Conservation (phyloP, 2,329 filamentous ascomycete species). For the Akanthomyces muscarius region DNA sequence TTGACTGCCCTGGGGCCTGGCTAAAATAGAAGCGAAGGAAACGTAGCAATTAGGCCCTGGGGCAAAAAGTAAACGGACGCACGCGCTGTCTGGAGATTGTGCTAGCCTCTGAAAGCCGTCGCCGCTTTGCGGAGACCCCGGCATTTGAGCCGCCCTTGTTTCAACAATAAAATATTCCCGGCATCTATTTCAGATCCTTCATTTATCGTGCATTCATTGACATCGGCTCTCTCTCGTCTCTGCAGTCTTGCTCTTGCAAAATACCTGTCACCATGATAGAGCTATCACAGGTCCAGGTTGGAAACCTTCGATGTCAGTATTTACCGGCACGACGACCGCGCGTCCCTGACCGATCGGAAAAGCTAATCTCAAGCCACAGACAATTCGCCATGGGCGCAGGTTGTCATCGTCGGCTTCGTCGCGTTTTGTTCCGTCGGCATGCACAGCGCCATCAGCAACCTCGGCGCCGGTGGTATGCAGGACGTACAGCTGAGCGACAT, state of each 20-base stretch:
- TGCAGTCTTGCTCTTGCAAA: not conserved
- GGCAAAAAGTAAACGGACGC: not conserved
- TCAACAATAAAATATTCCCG: not conserved
- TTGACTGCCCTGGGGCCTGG: not conserved
- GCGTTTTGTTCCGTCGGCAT: constrained; percentile 25
- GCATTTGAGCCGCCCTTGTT: not conserved
- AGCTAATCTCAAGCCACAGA: constrained; percentile 9
- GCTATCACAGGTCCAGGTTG: constrained; percentile 6
- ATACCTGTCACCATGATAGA: not conserved
- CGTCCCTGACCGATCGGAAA: not conserved
- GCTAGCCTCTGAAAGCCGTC: not conserved
- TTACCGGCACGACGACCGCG: not conserved
- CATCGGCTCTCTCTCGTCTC: not conserved
- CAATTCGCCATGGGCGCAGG: constrained; percentile 21
- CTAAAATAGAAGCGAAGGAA: not conserved
- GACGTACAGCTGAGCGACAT: constrained; percentile 18
- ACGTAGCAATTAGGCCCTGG: not conserved
- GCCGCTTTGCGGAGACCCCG: not conserved
- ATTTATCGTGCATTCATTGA: not conserved
- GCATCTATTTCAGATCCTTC: not conserved
- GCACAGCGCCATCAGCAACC: constrained; percentile 21
- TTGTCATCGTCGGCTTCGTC: constrained; percentile 23
- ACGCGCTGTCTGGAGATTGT: not conserved
- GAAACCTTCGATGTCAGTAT: not conserved
- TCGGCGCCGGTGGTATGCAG: constrained; percentile 15